These are phyloP conservation scores for Kodamaea ohmeri DNA, from an alignment of 1,139 yeast species.

Conservation along the genomic window DNA sequence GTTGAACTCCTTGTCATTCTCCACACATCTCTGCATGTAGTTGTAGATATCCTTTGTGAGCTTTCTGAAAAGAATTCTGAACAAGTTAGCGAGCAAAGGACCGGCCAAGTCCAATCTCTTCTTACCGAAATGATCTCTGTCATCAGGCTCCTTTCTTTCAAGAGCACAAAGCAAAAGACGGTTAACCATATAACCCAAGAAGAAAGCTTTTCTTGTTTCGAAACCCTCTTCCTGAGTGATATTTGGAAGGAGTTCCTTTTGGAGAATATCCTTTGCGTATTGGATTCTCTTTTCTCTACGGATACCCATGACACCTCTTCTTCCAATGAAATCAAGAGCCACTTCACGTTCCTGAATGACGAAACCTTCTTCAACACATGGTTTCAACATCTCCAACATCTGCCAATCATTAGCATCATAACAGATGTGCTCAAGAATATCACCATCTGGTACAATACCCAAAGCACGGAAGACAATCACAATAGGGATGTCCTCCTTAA, in stretches of 20 bases:
- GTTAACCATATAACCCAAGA: slow-evolving; percentile 96
- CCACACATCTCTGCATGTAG: slow-evolving; percentile 98
- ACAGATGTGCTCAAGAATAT: slow-evolving; percentile 95
- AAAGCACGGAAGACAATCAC: slow-evolving; percentile 96
- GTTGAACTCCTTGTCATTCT: slow-evolving; percentile 94
- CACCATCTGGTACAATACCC: slow-evolving; percentile 99
- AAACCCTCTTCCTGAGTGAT: slow-evolving; percentile 97
- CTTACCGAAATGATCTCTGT: slow-evolving; percentile 98
- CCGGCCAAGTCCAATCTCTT: slow-evolving; percentile 98
- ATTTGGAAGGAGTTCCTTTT: slow-evolving; percentile 93
- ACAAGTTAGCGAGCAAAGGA: slow-evolving; percentile 90
- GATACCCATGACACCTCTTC: slow-evolving; percentile 96
- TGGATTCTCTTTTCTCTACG: slow-evolving; percentile 97
- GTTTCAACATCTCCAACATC: slow-evolving; percentile 98
- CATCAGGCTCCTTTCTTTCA: slow-evolving; percentile 97
- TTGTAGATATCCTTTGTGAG: slow-evolving; percentile 92
- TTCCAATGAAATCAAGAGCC: slow-evolving; percentile 95
- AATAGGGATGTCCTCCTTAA: slow-evolving; percentile 94
- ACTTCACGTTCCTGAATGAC: slow-evolving; percentile 98
- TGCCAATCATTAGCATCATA: slow-evolving; percentile 98
- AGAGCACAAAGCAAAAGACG: slow-evolving; percentile 90
- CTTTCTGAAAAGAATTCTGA: slow-evolving; percentile 91
- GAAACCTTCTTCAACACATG: slow-evolving; percentile 98
- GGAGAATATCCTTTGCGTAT: slow-evolving; percentile 93
- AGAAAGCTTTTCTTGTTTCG: slow-evolving; percentile 94